Base-by-base conservation (phyloP, 257 asterid genomes). In the Nicotiana tomentosiformis region DNA sequence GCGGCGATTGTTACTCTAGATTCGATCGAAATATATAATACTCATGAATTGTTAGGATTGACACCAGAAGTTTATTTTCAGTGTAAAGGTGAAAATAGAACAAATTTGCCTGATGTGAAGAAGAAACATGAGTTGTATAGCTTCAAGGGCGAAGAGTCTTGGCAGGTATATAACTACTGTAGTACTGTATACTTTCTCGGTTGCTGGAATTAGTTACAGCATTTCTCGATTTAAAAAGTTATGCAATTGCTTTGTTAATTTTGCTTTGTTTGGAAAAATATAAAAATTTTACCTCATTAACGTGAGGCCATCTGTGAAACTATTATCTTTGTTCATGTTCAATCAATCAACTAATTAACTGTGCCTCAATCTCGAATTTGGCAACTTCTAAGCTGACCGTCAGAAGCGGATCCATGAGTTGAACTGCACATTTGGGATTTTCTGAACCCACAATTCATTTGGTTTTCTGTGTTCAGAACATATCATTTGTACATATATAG, bases 91-190 rank as follows among this genome's bases (percentile, higher is more conserved):
- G 87, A 85, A 53, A 85, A 85, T 77, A 82, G 39, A 82, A 85
- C 85, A 18, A 17, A 46, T 66, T 53, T 85, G 76, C 87, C 87
- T 18, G 87, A 85, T 85, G 87, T 85, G 76, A 85, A 82, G 85
- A 26, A 68, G 64, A 66, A 77, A 62, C 77, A 66, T 61, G 57
- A 32, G 17, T 39, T 82, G 17, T 82, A 85, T 78, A 30, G 15
- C 5, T 85, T 85, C 67, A 85, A 66, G 72, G 87, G 87, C 1
- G 87, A 85, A 82, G 87, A 85, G 33, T 85, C 87, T 16, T 85
- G 87, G 87, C 87, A 85, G 87, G 87, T 85, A 17, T 33, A 30
- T 60, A 23, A 18, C 46, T 58, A 77, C 62, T 23, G 12, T 23
- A 1, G 18, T 58, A 77, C 62, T 23, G 12, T 23, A 1, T 33